These are phyloP conservation scores for Zymoseptoria ardabiliae DNA, from an alignment of 2,329 filamentous ascomycete genomes.

Conservation along the genomic window DNA sequence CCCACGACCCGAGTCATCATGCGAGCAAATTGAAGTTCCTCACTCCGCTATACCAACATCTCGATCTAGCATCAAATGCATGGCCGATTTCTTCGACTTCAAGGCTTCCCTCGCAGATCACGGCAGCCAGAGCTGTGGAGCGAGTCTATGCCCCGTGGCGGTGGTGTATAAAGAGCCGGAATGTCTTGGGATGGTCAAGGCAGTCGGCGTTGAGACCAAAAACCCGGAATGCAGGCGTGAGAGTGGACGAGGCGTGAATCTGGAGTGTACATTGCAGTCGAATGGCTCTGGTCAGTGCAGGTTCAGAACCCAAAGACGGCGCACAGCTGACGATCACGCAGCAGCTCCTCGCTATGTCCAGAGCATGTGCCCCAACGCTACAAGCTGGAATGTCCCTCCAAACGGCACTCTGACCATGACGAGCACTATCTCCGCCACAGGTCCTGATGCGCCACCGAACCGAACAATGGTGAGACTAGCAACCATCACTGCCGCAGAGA, in stretches of 20 bases:
- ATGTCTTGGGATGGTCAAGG: neutral
- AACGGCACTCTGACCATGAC: neutral
- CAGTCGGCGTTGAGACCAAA: neutral
- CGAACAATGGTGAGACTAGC: neutral
- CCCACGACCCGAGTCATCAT: conserved; percentile 4
- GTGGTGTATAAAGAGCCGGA: conserved; percentile 5
- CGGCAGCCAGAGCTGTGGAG: neutral
- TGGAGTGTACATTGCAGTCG: neutral
- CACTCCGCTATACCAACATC: neutral
- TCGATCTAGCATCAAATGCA: conserved; percentile 7
- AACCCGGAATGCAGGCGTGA: neutral
- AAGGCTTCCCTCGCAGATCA: conserved; percentile 6
- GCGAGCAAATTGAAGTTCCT: conserved; percentile 8
- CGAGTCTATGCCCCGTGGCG: conserved; percentile 2
- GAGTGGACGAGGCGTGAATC: neutral
- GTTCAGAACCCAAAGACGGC: neutral
- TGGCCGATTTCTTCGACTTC: conserved; percentile 12
- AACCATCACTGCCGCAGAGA: neutral
- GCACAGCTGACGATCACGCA: neutral
- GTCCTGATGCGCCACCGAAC: neutral
- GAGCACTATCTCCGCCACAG: neutral
- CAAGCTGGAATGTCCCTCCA: neutral
- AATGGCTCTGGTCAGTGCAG: neutral
- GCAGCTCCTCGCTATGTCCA: neutral
- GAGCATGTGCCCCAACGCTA: neutral